Base-by-base conservation (phyloP, 2,329 filamentous ascomycete species). In the Aspergillus transmontanensis region DNA sequence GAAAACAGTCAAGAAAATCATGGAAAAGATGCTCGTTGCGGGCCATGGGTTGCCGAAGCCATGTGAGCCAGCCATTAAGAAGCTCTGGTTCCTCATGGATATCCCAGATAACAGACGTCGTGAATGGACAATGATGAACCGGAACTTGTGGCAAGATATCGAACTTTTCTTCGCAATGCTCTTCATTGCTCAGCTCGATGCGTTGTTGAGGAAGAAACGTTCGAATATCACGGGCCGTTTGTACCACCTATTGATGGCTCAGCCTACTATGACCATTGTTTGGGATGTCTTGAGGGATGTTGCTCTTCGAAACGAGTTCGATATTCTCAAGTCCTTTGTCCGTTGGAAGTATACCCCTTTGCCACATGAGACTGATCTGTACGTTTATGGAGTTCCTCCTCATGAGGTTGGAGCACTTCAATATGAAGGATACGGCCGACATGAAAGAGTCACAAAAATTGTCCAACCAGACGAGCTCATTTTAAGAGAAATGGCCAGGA, bases 61-160 rank as follows among this genome's bases (percentile, higher is more conserved):
- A 30, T 85, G 84, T 66, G 73, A 79, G 57, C 57, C 70, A 12
- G 81, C 83, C 1, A 77, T 91, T 53, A 82, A 87, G 70, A 90
- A 91, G 71, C 80, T 92, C 21, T 95, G 92, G 92, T 83, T 90
- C 58, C 72, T 91, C 39, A 87, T 93, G 81, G 90, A 93, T 70
- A 79, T 89, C 4, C 79, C 85, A 0, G 87, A 86, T 16, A 89
- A 83, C 57, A 69, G 66, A 0, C 79, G 84, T 16, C 86, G 92
- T 1, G 76, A 82, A 6, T 79, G 79, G 1, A 78, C 89, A 6
- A 74, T 92, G 6, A 80, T 80, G 34, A 86, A 86, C 73, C 58
- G 59, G 11, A 67, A 71, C 0, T 80, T 89, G 55, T 90, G 90
- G 83, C 79, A 83, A 11, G 80, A 89, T 61, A 64, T 73, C 4